A percentile compares a stretch with the other conserved stretches of the same genome.
phyloP scores from a whole-genome alignment of 768 basidiomycete species.

The Lentinula sp. region DNA sequence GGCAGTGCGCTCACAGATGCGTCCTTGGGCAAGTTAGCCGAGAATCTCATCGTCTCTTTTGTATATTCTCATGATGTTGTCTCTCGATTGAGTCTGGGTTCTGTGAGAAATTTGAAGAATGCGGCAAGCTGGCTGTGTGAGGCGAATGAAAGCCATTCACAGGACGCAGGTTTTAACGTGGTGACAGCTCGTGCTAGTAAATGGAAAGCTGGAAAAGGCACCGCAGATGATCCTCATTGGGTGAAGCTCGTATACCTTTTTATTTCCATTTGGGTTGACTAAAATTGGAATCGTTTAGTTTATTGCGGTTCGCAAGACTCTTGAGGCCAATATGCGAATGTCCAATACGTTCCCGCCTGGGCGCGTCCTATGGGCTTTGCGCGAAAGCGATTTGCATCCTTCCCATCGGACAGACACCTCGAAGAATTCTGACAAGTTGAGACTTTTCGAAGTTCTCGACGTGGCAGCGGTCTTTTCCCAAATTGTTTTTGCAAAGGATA shows the following conservation, averaged over 20 bases:
- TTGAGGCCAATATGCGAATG: constrained; percentile 80
- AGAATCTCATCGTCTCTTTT: constrained; percentile 66
- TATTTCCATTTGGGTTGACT: background rate
- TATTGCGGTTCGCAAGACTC: constrained; percentile 71
- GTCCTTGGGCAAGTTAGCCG: constrained; percentile 50
- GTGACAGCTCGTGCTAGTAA: constrained; percentile 43
- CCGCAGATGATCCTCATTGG: constrained; percentile 51
- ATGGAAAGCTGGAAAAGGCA: constrained; percentile 54
- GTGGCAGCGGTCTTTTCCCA: constrained; percentile 75
- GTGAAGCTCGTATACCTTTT: constrained; percentile 21
- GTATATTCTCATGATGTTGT: constrained; percentile 82
- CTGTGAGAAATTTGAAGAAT: constrained; percentile 68
- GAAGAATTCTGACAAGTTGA: constrained; percentile 41
- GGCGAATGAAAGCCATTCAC: constrained; percentile 38
- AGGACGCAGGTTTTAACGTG: constrained; percentile 44
- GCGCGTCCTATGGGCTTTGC: constrained; percentile 72
- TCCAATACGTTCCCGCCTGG: constrained; percentile 72
- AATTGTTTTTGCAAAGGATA: constrained; percentile 75
- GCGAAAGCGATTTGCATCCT: constrained; percentile 64
- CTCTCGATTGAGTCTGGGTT: constrained; percentile 70
- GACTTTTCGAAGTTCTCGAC: constrained; percentile 74
- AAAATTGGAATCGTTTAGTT: constrained; percentile 39
- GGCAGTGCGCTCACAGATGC: constrained; percentile 57
- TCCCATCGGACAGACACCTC: constrained; percentile 34
- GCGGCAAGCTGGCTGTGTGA: constrained; percentile 79